phyloP scores from a whole-genome alignment of 345 rosid genomes.

The Brassica cretica region DNA sequence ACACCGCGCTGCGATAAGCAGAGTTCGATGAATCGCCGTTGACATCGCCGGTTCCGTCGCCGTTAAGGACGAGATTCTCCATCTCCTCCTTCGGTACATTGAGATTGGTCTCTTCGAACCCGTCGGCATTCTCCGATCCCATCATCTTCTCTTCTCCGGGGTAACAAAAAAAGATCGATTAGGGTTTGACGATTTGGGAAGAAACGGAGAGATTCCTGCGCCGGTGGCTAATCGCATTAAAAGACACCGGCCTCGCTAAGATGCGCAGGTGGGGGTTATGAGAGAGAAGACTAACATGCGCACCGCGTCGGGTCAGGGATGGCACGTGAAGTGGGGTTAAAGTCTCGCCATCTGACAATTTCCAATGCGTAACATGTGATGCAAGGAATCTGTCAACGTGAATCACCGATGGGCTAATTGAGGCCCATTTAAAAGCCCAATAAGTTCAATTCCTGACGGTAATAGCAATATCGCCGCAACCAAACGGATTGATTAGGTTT shows the following conservation, averaged over 20 bases:
- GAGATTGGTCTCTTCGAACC: slow-evolving; percentile 54
- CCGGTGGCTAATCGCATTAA: slow-evolving; percentile 34
- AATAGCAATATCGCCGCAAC: slow-evolving; percentile 17
- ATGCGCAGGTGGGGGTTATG: slow-evolving; percentile 30
- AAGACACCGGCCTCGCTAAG: slow-evolving; percentile 20
- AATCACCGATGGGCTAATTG: slow-evolving; percentile 10
- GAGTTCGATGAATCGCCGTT: slow-evolving; percentile 42
- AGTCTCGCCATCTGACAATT: slow-evolving; percentile 25
- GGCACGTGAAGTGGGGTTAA: slow-evolving; percentile 43
- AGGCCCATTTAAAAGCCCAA: slow-evolving; percentile 31
- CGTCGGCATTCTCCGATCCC: slow-evolving; percentile 74
- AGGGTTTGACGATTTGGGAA: slow-evolving; percentile 38
- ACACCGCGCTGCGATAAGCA: slow-evolving; percentile 62
- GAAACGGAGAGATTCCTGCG: slow-evolving; percentile 21
- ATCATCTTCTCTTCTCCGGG: slow-evolving; percentile 55
- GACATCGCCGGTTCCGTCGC: slow-evolving; percentile 22
- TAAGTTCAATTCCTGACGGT: not conserved
- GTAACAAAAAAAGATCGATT: slow-evolving; percentile 10
- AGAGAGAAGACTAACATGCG: slow-evolving; percentile 22
- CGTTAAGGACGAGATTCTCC: slow-evolving; percentile 68
- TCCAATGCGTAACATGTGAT: slow-evolving; percentile 28
- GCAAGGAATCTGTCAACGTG: slow-evolving; percentile 11
- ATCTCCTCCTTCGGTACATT: slow-evolving; percentile 62
- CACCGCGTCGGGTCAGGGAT: slow-evolving; percentile 26
- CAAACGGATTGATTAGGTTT: slow-evolving; percentile 49